These are phyloP conservation scores for Cenococcum geophilum DNA, from an alignment of 495 filamentous ascomycete genomes.

Conservation along the genomic window DNA sequence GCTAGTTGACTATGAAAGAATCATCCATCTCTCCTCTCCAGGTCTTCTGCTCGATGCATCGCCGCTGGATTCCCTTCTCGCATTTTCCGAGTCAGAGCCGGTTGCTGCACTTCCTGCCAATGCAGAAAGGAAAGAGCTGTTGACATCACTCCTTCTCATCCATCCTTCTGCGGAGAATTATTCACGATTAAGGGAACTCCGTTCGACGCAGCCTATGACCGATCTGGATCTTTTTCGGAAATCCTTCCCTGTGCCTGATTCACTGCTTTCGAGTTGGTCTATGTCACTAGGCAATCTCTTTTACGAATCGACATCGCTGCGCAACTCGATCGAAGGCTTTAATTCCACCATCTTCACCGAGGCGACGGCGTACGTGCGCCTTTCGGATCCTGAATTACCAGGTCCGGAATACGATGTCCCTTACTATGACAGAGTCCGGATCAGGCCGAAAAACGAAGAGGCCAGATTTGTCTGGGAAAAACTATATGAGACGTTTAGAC, in stretches of 20 bases:
- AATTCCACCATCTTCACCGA: constrained; percentile 39
- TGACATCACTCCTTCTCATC: constrained; percentile 32
- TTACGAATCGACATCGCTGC: constrained; percentile 25
- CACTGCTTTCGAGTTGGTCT: constrained; percentile 30
- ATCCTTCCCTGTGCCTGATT: constrained; percentile 27
- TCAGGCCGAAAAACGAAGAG: constrained; percentile 39
- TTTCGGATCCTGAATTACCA: constrained; percentile 42
- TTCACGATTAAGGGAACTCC: constrained; percentile 16
- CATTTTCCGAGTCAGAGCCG: constrained; percentile 32
- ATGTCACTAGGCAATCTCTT: constrained; percentile 28
- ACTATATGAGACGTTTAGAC: constrained; percentile 38
- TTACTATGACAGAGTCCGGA: constrained; percentile 31
- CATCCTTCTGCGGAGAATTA: constrained; percentile 30
- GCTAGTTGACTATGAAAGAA: constrained; percentile 41
- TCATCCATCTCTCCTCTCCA: constrained; percentile 40
- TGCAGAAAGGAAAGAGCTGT: constrained; percentile 26
- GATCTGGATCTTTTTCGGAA: constrained; percentile 33
- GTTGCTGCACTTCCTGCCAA: constrained; percentile 37
- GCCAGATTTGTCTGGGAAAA: constrained; percentile 44
- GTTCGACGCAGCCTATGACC: constrained; percentile 18
- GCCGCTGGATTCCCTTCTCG: constrained; percentile 43
- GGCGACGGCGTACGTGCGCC: constrained; percentile 40
- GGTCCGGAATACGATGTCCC: constrained; percentile 45
- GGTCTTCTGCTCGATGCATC: constrained; percentile 42
- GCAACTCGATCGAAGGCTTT: constrained; percentile 33